Percentiles rank a stretch among this genome's conserved stretches.
Conservation (phyloP, 257 asterid genomes). For the Marsdenia floribunda region DNA sequence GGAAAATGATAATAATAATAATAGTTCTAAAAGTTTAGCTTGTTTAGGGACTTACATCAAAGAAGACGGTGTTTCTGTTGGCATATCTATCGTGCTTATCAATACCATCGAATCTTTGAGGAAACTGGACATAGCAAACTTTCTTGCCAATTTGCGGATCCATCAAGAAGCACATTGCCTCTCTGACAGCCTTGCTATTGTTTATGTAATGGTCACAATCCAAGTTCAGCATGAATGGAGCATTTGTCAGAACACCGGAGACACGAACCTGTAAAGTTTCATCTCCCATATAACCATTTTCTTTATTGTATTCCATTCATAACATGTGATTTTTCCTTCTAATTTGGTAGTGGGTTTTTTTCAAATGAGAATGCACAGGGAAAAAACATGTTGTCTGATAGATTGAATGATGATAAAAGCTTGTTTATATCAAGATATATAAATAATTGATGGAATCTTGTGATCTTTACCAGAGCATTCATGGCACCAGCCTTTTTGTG, state of each 20-base stretch:
- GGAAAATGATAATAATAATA: background rate
- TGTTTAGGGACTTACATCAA: conserved; percentile 58
- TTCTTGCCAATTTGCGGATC: conserved; percentile 86
- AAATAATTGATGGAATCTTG: conserved; percentile 4
- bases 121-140: conserved; percentile 93
- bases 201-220: conserved; percentile 94
- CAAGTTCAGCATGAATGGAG: conserved; percentile 98
- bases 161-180: conserved; percentile 98
- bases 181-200: conserved; percentile 95
- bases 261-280: conserved; percentile 70
- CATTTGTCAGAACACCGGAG: conserved; percentile 93
- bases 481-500: conserved; percentile 98
- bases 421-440: background rate
- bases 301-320: background rate
- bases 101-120: conserved; percentile 98
- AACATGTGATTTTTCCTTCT: background rate
- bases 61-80: conserved; percentile 95
- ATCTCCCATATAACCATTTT: conserved; percentile 6
- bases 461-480: conserved; percentile 78
- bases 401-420: conserved; percentile 6
- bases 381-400: background rate
- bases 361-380: too few relatives aligned
- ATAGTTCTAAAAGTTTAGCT: background rate
- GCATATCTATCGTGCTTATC: conserved; percentile 93
- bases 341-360: too few relatives aligned